Conservation (phyloP, 1,284 basidiomycete species). For the Anthracocystis panici-leucophaei region DNA sequence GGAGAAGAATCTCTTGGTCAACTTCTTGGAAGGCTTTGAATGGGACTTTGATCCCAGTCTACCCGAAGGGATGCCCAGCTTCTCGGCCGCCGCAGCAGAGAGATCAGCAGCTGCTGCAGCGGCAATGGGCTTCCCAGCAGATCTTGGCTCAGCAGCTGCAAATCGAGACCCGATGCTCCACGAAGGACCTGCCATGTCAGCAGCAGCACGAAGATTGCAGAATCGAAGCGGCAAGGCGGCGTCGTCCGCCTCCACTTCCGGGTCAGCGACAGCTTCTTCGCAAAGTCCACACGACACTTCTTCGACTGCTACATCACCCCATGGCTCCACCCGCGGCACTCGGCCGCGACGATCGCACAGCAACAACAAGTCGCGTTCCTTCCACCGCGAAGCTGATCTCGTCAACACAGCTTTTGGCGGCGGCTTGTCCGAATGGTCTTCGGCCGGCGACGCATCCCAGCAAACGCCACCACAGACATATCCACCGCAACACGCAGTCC, state of each 20-base stretch:
- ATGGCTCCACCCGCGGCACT: slow-evolving; percentile 30
- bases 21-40: slow-evolving; percentile 62
- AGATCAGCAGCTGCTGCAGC: slow-evolving; percentile 41
- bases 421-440: slow-evolving; percentile 39
- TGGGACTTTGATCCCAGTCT: slow-evolving; percentile 64
- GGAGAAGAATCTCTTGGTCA: slow-evolving; percentile 56
- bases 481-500: slow-evolving; percentile 25
- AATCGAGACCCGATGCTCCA: slow-evolving; percentile 37
- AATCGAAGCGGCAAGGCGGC: slow-evolving; percentile 26
- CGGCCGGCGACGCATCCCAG: slow-evolving; percentile 8
- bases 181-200: slow-evolving; percentile 30
- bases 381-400: slow-evolving; percentile 48
- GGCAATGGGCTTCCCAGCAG: slow-evolving; percentile 36
- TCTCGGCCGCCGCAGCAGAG: slow-evolving; percentile 57
- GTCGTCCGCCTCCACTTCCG: slow-evolving; percentile 49
- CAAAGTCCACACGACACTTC: slow-evolving; percentile 53
- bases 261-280: slow-evolving; percentile 47
- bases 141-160: slow-evolving; percentile 25
- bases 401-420: slow-evolving; percentile 49
- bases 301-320: slow-evolving; percentile 49
- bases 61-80: slow-evolving; percentile 62
- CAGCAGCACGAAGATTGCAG: slow-evolving; percentile 40
- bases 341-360: slow-evolving; percentile 34
- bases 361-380: slow-evolving; percentile 37
- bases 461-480: slow-evolving; percentile 23